Evolutionary conservation across 2,329 filamentous ascomycete species (phyloP), one percentile per base, ranked within the genome.

Genomic region (Trichoderma gracile): DNA sequence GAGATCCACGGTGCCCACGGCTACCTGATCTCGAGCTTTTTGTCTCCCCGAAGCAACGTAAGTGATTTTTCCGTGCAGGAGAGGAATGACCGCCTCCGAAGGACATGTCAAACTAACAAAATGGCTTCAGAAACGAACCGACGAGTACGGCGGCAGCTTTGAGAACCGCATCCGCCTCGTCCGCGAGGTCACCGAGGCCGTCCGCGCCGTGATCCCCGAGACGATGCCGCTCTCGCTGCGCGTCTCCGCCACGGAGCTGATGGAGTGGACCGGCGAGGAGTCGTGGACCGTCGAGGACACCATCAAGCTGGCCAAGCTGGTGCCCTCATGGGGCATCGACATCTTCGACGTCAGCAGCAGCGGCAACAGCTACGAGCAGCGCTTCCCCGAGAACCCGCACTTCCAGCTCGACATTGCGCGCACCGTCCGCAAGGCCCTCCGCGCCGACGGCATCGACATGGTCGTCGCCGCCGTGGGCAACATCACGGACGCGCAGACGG

Each of bases 341-440:
- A 79, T 96, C 17, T 82, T 97, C 33, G 93, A 97, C 74, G 86
- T 96, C 64, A 92, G 88, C 70, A 88, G 87, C 1, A 92, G 88
- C 40, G 93, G 91, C 45, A 90, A 91, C 73, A 84, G 87, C 73
- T 76, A 80, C 42, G 74, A 77, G 50, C 87, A 90, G 73, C 80
- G 86, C 73, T 85, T 92, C 68, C 76, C 84, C 21, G 71, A 82
- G 14, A 83, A 86, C 64, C 86, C 88, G 64, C 86, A 87, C 1
- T 94, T 91, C 80, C 93, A 96, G 79, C 83, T 88, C 23, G 86
- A 88, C 46, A 86, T 95, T 62, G 89, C 92, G 0, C 85, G 86
- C 53, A 80, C 82, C 38, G 86, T 96, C 67, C 91, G 94, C 72
- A 81, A 87, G 68, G 89, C 85, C 10, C 53, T 92, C 79, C 73